Base-by-base conservation (phyloP, 805 yeast genomes). In the Lachancea lanzarotensis region DNA sequence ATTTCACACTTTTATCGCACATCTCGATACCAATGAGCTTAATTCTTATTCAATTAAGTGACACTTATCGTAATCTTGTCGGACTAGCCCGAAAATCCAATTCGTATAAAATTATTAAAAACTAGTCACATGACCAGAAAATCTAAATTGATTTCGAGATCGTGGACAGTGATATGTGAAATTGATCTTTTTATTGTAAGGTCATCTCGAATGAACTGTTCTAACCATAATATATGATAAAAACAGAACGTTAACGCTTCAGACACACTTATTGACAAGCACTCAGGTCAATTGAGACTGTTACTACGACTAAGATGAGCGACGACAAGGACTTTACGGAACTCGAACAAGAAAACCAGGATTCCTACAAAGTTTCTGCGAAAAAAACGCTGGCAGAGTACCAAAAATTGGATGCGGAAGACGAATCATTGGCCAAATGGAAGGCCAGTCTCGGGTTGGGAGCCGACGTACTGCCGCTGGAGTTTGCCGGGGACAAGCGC, bases 351-450 rank as follows among this genome's bases (percentile, higher is more conserved):
- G 66, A 62, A 20, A 40, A 37, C 15, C 39, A 44, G 6, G 62
- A 64, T 40, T 54, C 48, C 9, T 65, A 65, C 46, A 61, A 56
- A 38, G 67, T 71, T 12, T 51, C 69, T 3, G 74, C 68, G 16
- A 77, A 89, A 69, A 88, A 88, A 60, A 83, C 95, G 15, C 75
- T 89, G 35, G 88, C 78, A 35, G 96, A 89, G 61, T 89, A 89
- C 65, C 78, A 82, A 45, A 75, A 81, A 45, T 67, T 89, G 53
- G 97, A 89, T 60, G 91, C 91, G 11, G 84, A 88, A 55, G 97
- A 89, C 62, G 96, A 87, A 65, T 83, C 95, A 15, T 72, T 89
- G 51, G 85, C 83, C 50, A 86, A 85, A 65, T 89, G 97, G 97
- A 90, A 90, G 65, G 85, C 81, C 46, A 84, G 95, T 1, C 69